Conservation (phyloP, 306 rosid species). For the Citrullus colocynthis region DNA sequence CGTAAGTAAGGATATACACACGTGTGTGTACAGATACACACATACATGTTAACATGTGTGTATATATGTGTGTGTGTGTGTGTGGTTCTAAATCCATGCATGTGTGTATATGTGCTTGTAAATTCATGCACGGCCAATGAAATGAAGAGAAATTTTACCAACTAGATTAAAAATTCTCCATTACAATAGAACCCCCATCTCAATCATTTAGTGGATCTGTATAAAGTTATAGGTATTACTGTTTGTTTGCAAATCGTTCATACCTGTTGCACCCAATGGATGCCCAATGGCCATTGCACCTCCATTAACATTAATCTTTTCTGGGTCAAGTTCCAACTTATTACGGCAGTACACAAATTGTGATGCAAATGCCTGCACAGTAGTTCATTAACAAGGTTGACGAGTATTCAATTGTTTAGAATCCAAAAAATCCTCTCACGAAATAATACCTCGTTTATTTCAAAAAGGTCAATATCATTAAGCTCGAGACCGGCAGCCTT, state of each 20-base stretch:
- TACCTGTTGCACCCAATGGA: conserved; percentile 98
- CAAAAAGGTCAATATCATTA: conserved; percentile 81
- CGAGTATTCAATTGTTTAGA: not conserved
- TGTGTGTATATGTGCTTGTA: too few species aligned
- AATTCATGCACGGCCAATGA: not conserved
- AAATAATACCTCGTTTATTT: conserved; percentile 80
- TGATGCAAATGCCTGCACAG: conserved; percentile 81
- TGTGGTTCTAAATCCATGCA: too few species aligned
- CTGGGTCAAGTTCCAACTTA: conserved; percentile 80
- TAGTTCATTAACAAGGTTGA: conserved; percentile 3
- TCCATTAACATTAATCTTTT: conserved; percentile 88
- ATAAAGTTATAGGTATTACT: not conserved
- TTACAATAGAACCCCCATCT: not conserved
- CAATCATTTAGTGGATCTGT: not conserved
- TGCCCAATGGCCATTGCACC: conserved; percentile 97
- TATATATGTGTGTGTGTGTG: too few species aligned
- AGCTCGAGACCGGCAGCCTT: conserved; percentile 96
- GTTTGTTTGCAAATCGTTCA: not conserved
- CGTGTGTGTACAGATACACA: not conserved
- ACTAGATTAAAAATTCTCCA: not conserved
- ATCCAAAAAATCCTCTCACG: not conserved
- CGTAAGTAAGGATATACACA: not conserved
- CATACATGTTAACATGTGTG: not conserved
- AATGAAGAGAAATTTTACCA: not conserved
- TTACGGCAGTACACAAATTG: conserved; percentile 87